These are phyloP conservation scores for Boletus vinaceobasis DNA, from an alignment of 768 basidiomycete genomes.

Conservation along the genomic window DNA sequence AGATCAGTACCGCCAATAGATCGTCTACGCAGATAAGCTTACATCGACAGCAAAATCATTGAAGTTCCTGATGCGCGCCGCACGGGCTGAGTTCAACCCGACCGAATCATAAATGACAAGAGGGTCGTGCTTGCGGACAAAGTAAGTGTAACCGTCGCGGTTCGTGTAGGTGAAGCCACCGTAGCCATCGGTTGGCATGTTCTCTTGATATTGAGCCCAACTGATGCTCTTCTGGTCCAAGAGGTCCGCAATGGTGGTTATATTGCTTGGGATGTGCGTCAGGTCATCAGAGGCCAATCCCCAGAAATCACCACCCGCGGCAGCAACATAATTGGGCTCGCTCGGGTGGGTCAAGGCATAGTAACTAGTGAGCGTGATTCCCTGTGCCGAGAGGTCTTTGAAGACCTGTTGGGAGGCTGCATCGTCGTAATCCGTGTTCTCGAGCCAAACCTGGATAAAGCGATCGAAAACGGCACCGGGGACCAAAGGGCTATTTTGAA, in stretches of 20 bases:
- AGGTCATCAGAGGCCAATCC: slow-evolving; percentile 42
- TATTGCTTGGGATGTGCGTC: slow-evolving; percentile 37
- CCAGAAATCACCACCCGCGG: slow-evolving; percentile 49
- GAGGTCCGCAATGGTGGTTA: slow-evolving; percentile 58
- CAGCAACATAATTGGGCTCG: slow-evolving; percentile 53
- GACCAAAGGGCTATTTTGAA: slow-evolving; percentile 12
- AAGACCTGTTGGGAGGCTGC: slow-evolving; percentile 16
- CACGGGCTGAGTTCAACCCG: slow-evolving; percentile 38
- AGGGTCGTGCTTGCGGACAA: slow-evolving; percentile 54
- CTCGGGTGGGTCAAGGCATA: slow-evolving; percentile 46
- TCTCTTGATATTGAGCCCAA: slow-evolving; percentile 49
- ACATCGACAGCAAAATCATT: slow-evolving; percentile 59
- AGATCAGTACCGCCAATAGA: background rate
- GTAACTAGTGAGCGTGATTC: slow-evolving; percentile 45
- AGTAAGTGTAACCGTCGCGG: slow-evolving; percentile 17
- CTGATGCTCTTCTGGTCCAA: slow-evolving; percentile 42
- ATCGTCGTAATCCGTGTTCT: too few relatives aligned
- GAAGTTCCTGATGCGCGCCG: slow-evolving; percentile 19
- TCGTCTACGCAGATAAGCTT: background rate
- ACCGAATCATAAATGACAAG: slow-evolving; percentile 40
- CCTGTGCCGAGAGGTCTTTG: slow-evolving; percentile 44
- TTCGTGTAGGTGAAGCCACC: slow-evolving; percentile 35
- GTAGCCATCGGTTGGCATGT: slow-evolving; percentile 47
- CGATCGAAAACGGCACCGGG: too few relatives aligned
- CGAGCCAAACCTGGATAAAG: too few relatives aligned